These are phyloP conservation scores for Fusarium sp. DNA, from an alignment of 2,329 filamentous ascomycete species.

Conservation along the genomic window DNA sequence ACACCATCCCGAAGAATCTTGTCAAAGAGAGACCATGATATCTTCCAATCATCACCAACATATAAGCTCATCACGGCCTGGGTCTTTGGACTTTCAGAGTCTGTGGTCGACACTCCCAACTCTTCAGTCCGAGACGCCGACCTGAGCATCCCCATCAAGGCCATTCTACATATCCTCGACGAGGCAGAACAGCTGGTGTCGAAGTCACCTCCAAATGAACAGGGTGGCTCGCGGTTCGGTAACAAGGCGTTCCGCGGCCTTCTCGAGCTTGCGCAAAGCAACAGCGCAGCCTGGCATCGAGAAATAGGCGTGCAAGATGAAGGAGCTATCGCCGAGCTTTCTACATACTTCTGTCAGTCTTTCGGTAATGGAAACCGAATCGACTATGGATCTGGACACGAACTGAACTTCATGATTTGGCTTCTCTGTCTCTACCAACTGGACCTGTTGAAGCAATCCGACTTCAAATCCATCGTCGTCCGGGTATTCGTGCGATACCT, in stretches of 20 bases:
- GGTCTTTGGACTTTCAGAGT: constrained; percentile 87
- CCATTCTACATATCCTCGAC: constrained; percentile 78
- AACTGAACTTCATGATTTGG: constrained; percentile 98
- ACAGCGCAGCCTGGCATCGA: constrained; percentile 72
- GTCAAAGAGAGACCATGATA: constrained; percentile 81
- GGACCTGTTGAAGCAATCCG: constrained; percentile 69
- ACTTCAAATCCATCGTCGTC: constrained; percentile 82
- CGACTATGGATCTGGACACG: constrained; percentile 97
- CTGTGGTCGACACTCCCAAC: constrained; percentile 77
- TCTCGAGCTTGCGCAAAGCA: constrained; percentile 75
- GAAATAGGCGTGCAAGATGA: constrained; percentile 66
- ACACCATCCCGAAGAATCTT: constrained; percentile 84
- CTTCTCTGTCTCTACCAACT: constrained; percentile 93
- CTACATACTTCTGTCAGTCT: constrained; percentile 83
- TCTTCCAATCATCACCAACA: constrained; percentile 83
- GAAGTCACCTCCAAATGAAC: constrained; percentile 83
- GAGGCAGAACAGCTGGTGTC: constrained; percentile 76
- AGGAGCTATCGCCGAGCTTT: constrained; percentile 76
- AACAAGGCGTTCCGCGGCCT: constrained; percentile 92
- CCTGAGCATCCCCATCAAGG: constrained; percentile 70
- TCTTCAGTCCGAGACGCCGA: constrained; percentile 70
- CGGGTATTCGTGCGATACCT: constrained; percentile 87
- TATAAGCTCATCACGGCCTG: constrained; percentile 84
- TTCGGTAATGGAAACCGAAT: constrained; percentile 90
- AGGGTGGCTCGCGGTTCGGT: constrained; percentile 90